These are phyloP conservation scores for Aspergillus transmontanensis DNA, from an alignment of 2,329 filamentous ascomycete species.

Conservation along the genomic window DNA sequence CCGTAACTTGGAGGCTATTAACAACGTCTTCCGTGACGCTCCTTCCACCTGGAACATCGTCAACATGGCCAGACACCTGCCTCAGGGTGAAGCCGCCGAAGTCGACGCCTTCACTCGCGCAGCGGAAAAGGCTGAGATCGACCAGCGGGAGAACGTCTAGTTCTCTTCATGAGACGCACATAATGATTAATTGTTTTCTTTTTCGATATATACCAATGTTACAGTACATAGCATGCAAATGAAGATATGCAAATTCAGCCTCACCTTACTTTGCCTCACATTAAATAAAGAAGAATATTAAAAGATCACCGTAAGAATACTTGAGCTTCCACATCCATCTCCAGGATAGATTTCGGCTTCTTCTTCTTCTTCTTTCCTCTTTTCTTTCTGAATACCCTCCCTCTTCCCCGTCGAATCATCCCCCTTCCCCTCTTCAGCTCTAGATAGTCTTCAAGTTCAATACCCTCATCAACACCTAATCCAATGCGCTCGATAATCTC, in stretches of 20 bases:
- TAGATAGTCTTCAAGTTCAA: neutral
- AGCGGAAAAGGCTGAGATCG: conserved; percentile 20
- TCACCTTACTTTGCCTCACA: too few relatives aligned
- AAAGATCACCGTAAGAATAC: too few relatives aligned
- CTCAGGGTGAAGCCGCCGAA: conserved; percentile 24
- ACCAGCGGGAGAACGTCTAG: conserved; percentile 23
- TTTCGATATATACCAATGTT: too few relatives aligned
- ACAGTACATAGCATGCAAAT: neutral
- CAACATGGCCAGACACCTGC: conserved; percentile 24
- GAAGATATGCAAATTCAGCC: neutral
- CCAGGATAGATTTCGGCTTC: neutral
- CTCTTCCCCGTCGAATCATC: neutral
- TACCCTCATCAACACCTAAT: neutral
- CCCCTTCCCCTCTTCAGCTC: neutral
- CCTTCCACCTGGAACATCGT: conserved; percentile 26
- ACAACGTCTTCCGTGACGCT: conserved; percentile 57
- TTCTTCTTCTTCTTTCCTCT: neutral
- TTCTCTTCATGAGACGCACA: neutral
- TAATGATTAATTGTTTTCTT: neutral
- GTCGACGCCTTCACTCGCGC: conserved; percentile 12
- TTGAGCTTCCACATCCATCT: neutral
- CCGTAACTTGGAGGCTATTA: conserved; percentile 67
- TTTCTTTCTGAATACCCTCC: neutral
- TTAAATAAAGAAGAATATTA: too few relatives aligned
- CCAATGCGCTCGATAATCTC: conserved; percentile 10